These are phyloP conservation scores for Akanthomyces lecanii DNA, from an alignment of 2,329 filamentous ascomycete species.

Conservation along the genomic window DNA sequence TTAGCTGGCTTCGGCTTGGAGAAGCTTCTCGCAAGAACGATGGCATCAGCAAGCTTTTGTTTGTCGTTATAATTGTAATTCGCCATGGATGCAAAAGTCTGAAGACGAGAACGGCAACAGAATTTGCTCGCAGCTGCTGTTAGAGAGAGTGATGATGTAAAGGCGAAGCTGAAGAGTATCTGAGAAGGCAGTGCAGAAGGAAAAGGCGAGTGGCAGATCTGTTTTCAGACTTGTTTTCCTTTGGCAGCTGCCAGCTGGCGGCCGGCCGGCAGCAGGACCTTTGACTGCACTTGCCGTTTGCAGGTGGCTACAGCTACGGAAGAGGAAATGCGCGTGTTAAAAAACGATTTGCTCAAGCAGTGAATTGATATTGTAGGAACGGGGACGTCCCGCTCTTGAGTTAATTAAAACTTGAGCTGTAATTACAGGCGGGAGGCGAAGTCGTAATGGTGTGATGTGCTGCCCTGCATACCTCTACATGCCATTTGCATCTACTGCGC, in stretches of 20 bases:
- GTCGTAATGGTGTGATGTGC: neutral
- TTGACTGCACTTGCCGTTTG: slow-evolving; percentile 3
- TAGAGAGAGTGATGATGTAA: neutral
- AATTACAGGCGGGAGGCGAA: neutral
- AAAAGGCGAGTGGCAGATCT: neutral
- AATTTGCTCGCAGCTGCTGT: too few species aligned
- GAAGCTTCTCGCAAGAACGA: slow-evolving; percentile 17
- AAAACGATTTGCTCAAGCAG: neutral
- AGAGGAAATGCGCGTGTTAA: neutral
- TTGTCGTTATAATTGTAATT: slow-evolving; percentile 4
- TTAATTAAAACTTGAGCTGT: too few species aligned
- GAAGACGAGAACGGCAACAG: neutral
- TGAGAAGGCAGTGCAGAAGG: neutral
- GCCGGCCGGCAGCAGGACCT: neutral
- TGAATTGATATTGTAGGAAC: neutral
- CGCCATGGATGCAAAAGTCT: neutral
- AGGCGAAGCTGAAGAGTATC: neutral
- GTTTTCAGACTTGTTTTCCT: neutral
- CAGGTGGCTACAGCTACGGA: neutral
- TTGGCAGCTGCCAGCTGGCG: neutral
- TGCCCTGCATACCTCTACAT: neutral
- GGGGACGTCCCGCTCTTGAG: too few species aligned
- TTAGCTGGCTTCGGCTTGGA: slow-evolving; percentile 1
- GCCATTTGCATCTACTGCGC: neutral
- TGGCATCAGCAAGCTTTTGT: slow-evolving; percentile 10